Conservation (phyloP, 768 basidiomycete genomes). For the Psilocybe azurescens region DNA sequence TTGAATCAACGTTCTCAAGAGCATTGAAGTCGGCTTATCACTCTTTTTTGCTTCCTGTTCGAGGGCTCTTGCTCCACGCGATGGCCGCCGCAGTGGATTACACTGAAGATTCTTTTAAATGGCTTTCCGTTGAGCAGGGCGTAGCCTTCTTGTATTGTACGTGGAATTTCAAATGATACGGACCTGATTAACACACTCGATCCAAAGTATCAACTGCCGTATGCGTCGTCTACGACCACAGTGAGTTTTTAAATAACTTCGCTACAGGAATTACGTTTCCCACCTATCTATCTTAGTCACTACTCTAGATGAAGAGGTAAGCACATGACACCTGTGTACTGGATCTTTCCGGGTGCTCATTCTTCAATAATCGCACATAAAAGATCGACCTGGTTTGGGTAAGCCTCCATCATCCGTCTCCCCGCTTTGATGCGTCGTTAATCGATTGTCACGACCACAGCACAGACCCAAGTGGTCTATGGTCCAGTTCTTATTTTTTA, state of each 20-base stretch:
- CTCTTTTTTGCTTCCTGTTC: not conserved
- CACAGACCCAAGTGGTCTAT: conserved; percentile 17
- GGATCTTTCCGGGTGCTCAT: not conserved
- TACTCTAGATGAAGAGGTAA: conserved; percentile 15
- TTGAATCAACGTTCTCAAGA: not conserved
- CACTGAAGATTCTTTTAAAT: not conserved
- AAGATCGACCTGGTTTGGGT: conserved; percentile 22
- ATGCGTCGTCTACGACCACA: conserved; percentile 16
- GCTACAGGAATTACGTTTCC: not conserved
- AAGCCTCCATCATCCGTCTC: not conserved
- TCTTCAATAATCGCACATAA: not conserved
- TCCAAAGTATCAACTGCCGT: conserved; percentile 8
- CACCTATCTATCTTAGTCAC: not conserved
- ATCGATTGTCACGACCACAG: not conserved
- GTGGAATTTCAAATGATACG: not conserved
- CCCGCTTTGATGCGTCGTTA: not conserved
- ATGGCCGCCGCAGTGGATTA: not conserved
- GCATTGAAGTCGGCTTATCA: not conserved
- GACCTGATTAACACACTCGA: not conserved
- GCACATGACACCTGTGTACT: not conserved
- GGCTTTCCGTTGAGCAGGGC: conserved; percentile 1
- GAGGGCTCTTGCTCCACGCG: not conserved
- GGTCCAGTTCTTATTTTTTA: conserved; percentile 16
- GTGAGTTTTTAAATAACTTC: not conserved
- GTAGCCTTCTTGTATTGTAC: not conserved